Percentiles rank a stretch among this genome's conserved stretches.
These are phyloP conservation scores for Boletus eberwhitei DNA, from an alignment of 768 basidiomycete genomes.

Conservation along the genomic window DNA sequence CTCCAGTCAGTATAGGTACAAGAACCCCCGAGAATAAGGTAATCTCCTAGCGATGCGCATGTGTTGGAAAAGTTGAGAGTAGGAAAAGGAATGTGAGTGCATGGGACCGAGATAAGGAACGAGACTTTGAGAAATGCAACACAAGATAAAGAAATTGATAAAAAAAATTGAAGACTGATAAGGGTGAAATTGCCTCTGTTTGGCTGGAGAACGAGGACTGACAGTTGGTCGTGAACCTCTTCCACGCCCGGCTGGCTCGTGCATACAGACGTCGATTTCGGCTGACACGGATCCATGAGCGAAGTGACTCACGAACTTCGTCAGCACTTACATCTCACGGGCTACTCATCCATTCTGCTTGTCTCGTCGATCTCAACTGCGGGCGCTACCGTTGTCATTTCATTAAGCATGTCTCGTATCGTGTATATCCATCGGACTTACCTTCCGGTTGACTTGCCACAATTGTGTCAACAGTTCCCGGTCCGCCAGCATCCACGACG, in stretches of 20 bases:
- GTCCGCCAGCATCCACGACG: background rate
- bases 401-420: background rate
- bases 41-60: slow-evolving; percentile 11
- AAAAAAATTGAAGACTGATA: background rate
- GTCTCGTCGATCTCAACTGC: background rate
- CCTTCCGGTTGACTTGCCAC: background rate
- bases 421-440: background rate
- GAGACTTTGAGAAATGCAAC: slow-evolving; percentile 1
- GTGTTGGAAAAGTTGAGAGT: slow-evolving; percentile 11
- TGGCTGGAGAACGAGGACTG: background rate
- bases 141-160: background rate
- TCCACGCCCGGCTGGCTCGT: background rate
- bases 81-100: slow-evolving; percentile 8
- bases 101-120: background rate
- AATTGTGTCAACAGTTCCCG: background rate
- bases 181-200: no score
- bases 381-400: background rate
- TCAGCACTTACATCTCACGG: slow-evolving; percentile 12
- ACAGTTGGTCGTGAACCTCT: background rate
- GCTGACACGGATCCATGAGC: slow-evolving; percentile 4
- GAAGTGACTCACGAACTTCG: background rate
- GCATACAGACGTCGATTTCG: background rate
- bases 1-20: slow-evolving; percentile 4
- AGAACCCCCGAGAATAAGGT: slow-evolving; percentile 5
- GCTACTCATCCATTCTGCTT: background rate